phyloP scores from a whole-genome alignment of 2,329 filamentous ascomycete species.

The Cercospora canescens region DNA sequence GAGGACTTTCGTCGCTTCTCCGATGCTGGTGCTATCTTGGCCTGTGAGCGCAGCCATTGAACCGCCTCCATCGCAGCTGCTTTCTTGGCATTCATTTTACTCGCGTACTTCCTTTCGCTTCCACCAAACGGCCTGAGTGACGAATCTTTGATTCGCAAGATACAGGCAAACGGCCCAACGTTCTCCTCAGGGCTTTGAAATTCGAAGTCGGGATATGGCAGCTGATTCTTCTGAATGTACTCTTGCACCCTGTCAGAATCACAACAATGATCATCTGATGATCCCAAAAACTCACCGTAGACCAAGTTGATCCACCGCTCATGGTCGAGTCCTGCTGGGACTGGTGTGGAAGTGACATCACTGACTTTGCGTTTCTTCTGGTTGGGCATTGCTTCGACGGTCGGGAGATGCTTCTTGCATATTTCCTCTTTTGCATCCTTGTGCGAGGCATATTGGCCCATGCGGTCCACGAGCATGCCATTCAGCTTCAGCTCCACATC shows the following conservation, averaged over 20 bases:
- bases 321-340: slow-evolving; percentile 20
- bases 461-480: slow-evolving; percentile 20
- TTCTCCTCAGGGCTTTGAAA: slow-evolving; percentile 37
- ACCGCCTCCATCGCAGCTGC: slow-evolving; percentile 45
- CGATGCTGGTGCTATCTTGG: slow-evolving; percentile 23
- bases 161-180: slow-evolving; percentile 22
- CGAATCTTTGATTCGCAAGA: slow-evolving; percentile 18
- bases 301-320: slow-evolving; percentile 43
- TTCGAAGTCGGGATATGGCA: slow-evolving; percentile 37
- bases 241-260: slow-evolving; percentile 29
- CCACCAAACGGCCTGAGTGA: slow-evolving; percentile 39
- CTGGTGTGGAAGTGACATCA: neutral
- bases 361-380: slow-evolving; percentile 28
- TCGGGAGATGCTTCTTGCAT: slow-evolving; percentile 27
- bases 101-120: slow-evolving; percentile 33
- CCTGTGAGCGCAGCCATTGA: slow-evolving; percentile 40
- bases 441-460: slow-evolving; percentile 39
- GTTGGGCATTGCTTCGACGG: slow-evolving; percentile 11
- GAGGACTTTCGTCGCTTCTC: slow-evolving; percentile 23
- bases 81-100: slow-evolving; percentile 45
- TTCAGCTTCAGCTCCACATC: slow-evolving; percentile 16
- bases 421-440: slow-evolving; percentile 45
- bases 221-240: slow-evolving; percentile 20
- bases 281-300: slow-evolving; percentile 22
- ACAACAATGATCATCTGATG: neutral